Evolutionary conservation across 345 rosid species (phyloP), one percentile per base, ranked within the genome.

Genomic region (Lenwebbia sp.): DNA sequence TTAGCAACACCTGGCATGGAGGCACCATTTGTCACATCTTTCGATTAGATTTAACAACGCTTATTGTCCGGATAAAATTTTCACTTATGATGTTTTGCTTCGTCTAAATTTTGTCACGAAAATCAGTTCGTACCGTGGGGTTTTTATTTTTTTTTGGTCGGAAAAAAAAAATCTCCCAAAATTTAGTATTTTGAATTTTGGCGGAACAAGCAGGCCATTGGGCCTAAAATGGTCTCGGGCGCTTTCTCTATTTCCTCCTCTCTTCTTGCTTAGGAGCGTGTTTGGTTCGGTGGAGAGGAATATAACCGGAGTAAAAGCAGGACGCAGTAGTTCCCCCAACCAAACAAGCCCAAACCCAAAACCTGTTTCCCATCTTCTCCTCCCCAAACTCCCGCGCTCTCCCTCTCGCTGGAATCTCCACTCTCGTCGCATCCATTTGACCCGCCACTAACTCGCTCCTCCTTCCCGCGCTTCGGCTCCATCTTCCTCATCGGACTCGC

Each of bases 81-180:
- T 33, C 4, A 33, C 19, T 33, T 30, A 65, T 1, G 5, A 17
- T 2, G 0, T 30, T 62, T 65, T 65, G 23, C 3, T 65, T 33
- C 6, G 2, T 33, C 23, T 65, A 33, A 0, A 30, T 33, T 33
- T 65, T 33, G 0, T 11, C 13, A 3, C 25, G 9, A 65, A 65
- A 0, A 65, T 8, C 25, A 33, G 0, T 12, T 17, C 5, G 1
- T 30, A 30, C 7, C 10, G 6, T 49, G 51, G 47, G 47, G 6
- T 40, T 40, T 40, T 44, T 44, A 4, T 44, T 47, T 47, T 47
- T 47, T 47, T 47, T 47, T 8, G 10, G 10, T 47, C 50, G 7
- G 50, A 3, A 47, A 47, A 47, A 47, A 47, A 47, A 47, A 47
- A 47, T 15, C 30, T 62, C 0, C 76, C 0, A 65, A 2, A 70